Conservation (phyloP, 345 rosid species). For the Bruguiera gymnorhiza region DNA sequence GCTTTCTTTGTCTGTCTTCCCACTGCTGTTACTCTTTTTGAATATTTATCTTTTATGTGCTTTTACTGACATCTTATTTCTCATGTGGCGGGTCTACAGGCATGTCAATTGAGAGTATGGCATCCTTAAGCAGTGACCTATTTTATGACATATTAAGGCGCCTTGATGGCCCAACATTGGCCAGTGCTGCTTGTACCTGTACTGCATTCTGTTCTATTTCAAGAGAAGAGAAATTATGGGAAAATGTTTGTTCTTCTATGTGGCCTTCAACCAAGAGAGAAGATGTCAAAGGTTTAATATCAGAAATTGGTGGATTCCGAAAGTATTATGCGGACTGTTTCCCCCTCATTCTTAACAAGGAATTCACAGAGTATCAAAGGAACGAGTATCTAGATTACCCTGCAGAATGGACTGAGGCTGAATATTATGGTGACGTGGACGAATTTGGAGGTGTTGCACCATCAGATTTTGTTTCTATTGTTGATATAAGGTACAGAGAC, state of each 20-base stretch:
- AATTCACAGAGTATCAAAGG: slow-evolving; percentile 52
- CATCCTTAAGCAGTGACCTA: slow-evolving; percentile 54
- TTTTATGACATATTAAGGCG: slow-evolving; percentile 74
- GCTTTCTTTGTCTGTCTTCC: background rate
- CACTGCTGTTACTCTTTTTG: background rate
- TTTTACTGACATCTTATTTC: slow-evolving; percentile 1
- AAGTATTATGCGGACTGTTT: slow-evolving; percentile 76
- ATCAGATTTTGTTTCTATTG: slow-evolving; percentile 60
- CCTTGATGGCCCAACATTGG: slow-evolving; percentile 69
- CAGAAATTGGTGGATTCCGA: slow-evolving; percentile 64
- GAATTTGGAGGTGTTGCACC: slow-evolving; percentile 51
- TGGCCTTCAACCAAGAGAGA: slow-evolving; percentile 72
- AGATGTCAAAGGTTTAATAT: slow-evolving; percentile 57
- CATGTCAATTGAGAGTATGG: slow-evolving; percentile 42
- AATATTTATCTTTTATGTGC: background rate
- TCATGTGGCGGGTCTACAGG: slow-evolving; percentile 18
- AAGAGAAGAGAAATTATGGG: slow-evolving; percentile 70
- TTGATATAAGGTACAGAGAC: slow-evolving; percentile 64
- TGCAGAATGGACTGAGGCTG: slow-evolving; percentile 72
- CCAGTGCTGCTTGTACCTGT: slow-evolving; percentile 71
- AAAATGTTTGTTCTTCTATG: slow-evolving; percentile 65
- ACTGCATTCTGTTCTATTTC: slow-evolving; percentile 64
- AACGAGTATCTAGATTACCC: slow-evolving; percentile 50
- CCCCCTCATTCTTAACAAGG: slow-evolving; percentile 70
- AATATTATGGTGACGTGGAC: slow-evolving; percentile 58